Percentiles rank a stretch among this genome's conserved stretches.
phyloP scores from a whole-genome alignment of 202 grass and related monocot genomes.

The Elaeis oleifera region DNA sequence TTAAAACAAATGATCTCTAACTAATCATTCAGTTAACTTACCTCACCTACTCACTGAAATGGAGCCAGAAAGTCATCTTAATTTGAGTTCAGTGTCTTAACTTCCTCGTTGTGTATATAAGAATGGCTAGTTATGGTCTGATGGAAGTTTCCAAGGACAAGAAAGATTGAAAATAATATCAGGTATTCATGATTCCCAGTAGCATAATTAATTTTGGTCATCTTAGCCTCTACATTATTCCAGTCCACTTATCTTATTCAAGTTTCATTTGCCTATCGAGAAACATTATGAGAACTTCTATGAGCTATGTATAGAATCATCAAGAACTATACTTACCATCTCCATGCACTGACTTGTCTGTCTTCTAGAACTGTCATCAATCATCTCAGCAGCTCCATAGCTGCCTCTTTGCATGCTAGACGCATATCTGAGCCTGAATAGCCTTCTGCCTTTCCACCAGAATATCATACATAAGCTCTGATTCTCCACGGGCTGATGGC shows the following conservation, averaged over 20 bases:
- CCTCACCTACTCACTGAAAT: too few species aligned
- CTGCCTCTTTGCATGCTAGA: constrained; percentile 86
- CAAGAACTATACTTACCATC: constrained; percentile 53
- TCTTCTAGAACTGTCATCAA: constrained; percentile 64
- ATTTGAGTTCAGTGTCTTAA: too few species aligned
- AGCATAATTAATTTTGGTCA: too few species aligned
- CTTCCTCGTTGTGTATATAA: too few species aligned
- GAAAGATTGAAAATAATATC: too few species aligned
- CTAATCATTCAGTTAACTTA: too few species aligned
- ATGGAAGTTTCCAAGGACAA: too few species aligned
- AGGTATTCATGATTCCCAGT: too few species aligned
- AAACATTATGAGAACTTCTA: constrained; percentile 5
- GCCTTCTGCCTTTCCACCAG: constrained; percentile 74
- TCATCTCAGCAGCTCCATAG: constrained; percentile 86
- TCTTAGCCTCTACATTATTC: too few species aligned
- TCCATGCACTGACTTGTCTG: constrained; percentile 32
- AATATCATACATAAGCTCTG: constrained; percentile 51
- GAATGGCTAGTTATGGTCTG: too few species aligned
- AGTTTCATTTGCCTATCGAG: constrained; percentile 5
- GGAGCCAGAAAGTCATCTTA: too few species aligned
- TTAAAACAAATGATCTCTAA: too few species aligned
- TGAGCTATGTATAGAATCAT: not conserved
- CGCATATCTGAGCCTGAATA: constrained; percentile 94
- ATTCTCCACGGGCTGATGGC: constrained; percentile 33
- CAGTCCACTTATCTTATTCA: not conserved